Conservation (phyloP, 768 basidiomycete species). For the Calocybe gangraenosa region DNA sequence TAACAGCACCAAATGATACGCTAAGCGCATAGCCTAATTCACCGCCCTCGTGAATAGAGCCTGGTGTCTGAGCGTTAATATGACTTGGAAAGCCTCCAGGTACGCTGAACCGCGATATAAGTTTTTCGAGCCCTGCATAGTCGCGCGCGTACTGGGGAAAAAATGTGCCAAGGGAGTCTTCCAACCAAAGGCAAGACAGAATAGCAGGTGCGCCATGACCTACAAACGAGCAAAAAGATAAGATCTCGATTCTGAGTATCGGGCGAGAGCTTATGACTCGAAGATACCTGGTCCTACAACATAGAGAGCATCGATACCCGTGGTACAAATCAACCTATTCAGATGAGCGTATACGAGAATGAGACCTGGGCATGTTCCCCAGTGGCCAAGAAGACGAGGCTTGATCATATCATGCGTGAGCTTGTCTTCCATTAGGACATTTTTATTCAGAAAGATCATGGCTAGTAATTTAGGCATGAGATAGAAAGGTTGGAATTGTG, state of each 20-base stretch:
- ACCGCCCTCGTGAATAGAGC: constrained; percentile 87
- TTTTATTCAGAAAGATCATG: constrained; percentile 81
- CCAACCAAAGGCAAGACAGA: constrained; percentile 83
- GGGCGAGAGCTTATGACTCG: constrained; percentile 8
- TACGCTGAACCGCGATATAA: constrained; percentile 71
- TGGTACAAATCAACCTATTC: constrained; percentile 58
- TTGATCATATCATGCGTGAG: constrained; percentile 73
- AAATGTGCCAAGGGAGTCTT: constrained; percentile 64
- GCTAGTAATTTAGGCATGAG: constrained; percentile 31
- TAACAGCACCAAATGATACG: constrained; percentile 83
- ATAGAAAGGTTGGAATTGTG: not conserved
- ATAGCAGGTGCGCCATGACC: constrained; percentile 87
- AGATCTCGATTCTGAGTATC: not conserved
- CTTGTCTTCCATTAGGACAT: constrained; percentile 60
- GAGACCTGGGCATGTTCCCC: constrained; percentile 82
- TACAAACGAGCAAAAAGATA: constrained; percentile 11
- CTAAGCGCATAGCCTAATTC: constrained; percentile 88
- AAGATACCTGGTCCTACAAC: constrained; percentile 70
- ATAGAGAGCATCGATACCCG: constrained; percentile 60
- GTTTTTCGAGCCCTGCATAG: constrained; percentile 53
- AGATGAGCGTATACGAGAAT: constrained; percentile 69
- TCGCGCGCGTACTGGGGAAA: constrained; percentile 56
- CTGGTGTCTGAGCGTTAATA: constrained; percentile 83
- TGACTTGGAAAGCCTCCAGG: constrained; percentile 85
- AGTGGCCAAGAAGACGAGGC: constrained; percentile 75